These are phyloP conservation scores for Geotrichum armillariae DNA, from an alignment of 1,139 yeast species.

Conservation along the genomic window DNA sequence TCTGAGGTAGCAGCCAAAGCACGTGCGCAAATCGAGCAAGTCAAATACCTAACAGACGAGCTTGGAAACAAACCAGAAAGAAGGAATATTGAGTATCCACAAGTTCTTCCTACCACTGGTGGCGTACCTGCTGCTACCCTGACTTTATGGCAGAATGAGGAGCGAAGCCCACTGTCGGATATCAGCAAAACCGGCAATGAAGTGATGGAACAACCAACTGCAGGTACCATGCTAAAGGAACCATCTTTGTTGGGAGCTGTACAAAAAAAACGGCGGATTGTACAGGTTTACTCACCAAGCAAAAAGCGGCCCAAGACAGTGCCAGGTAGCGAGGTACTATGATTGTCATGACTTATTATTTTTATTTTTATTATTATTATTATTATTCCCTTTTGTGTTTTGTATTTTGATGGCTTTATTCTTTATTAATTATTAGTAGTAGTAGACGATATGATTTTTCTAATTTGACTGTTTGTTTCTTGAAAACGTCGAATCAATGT, in stretches of 20 bases:
- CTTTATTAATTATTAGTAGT: background rate
- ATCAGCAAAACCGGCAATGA: slow-evolving; percentile 10
- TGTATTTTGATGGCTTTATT: background rate
- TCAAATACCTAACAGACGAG: slow-evolving; percentile 2
- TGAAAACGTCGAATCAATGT: slow-evolving; percentile 13
- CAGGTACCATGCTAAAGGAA: background rate
- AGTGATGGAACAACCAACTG: background rate
- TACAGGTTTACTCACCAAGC: background rate
- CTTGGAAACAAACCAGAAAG: background rate
- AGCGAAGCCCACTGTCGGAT: slow-evolving; percentile 12
- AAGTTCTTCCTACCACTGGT: slow-evolving; percentile 3
- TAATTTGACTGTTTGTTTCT: slow-evolving; percentile 9
- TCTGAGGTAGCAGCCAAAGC: background rate
- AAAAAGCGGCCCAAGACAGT: background rate
- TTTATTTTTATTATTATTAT: background rate
- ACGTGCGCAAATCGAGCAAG: background rate
- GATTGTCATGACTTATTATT: background rate
- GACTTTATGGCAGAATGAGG: background rate
- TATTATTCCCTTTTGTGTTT: background rate
- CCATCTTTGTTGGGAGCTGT: background rate
- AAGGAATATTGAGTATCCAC: background rate
- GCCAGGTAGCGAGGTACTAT: background rate
- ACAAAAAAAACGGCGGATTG: background rate
- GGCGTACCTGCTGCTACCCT: no score
- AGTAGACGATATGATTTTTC: slow-evolving; percentile 1